These are phyloP conservation scores for Daldinia caldariorum DNA, from an alignment of 495 filamentous ascomycete genomes.

Conservation along the genomic window DNA sequence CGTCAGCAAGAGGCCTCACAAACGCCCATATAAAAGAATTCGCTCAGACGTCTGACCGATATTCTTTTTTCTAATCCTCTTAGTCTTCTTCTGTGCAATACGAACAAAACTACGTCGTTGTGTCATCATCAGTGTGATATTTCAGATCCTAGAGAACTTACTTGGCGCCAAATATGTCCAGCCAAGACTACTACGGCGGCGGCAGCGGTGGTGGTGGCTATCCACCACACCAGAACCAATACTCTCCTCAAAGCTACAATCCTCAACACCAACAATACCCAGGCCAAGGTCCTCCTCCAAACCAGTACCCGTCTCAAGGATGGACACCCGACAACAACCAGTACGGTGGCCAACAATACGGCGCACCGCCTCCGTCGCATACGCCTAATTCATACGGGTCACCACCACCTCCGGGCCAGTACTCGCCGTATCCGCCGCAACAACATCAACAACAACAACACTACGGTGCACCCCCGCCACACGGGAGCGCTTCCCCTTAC, in stretches of 20 bases:
- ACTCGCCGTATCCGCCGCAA: constrained; percentile 40
- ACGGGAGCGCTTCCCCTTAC: constrained; percentile 37
- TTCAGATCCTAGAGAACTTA: not conserved
- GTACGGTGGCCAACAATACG: constrained; percentile 27
- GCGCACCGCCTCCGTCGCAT: constrained; percentile 36
- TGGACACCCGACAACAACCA: constrained; percentile 37
- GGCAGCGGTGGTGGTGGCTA: constrained; percentile 29
- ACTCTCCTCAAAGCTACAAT: constrained; percentile 32
- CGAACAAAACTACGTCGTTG: not conserved
- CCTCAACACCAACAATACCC: constrained; percentile 35
- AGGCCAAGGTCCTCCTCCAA: constrained; percentile 33
- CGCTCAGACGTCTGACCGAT: not conserved
- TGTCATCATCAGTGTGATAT: not conserved
- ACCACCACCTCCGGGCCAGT: constrained; percentile 41
- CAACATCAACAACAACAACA: constrained; percentile 38
- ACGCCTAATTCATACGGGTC: constrained; percentile 40
- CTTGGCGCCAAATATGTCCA: constrained; percentile 29
- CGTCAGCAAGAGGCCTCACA: constrained; percentile 9
- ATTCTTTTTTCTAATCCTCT: not conserved
- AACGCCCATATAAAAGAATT: constrained; percentile 2
- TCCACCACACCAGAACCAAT: constrained; percentile 32
- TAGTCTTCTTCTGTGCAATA: not conserved
- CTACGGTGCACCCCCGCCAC: constrained; percentile 35
- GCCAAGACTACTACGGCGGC: constrained; percentile 44
- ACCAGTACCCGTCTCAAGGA: constrained; percentile 37